Conservation (phyloP, 1,284 basidiomycete species). For the Vanrija sp. region DNA sequence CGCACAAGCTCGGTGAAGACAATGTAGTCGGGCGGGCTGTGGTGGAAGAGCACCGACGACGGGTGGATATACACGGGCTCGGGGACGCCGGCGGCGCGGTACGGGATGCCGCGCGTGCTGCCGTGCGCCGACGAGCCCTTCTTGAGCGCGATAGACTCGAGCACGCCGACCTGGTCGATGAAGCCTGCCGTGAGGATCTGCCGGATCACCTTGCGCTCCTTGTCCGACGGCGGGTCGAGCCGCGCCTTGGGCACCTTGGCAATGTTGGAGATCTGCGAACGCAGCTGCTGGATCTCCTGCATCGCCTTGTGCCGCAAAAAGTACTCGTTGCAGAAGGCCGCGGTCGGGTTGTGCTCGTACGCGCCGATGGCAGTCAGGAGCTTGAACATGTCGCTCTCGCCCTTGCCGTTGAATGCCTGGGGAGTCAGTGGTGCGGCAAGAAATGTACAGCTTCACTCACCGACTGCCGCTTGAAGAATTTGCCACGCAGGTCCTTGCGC, state of each 20-base stretch:
- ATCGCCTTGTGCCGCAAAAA: constrained; percentile 95
- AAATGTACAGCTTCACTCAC: constrained; percentile 51
- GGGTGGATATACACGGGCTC: constrained; percentile 94
- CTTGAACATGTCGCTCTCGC: constrained; percentile 84
- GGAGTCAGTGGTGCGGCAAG: constrained; percentile 8
- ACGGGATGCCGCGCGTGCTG: constrained; percentile 75
- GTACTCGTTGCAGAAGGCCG: constrained; percentile 78
- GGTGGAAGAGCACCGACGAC: constrained; percentile 69
- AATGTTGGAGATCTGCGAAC: constrained; percentile 80
- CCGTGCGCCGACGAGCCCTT: constrained; percentile 58
- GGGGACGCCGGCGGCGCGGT: constrained; percentile 72
- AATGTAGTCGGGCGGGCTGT: constrained; percentile 78
- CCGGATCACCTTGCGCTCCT: constrained; percentile 83
- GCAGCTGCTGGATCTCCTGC: constrained; percentile 98
- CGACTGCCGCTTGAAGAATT: constrained; percentile 74
- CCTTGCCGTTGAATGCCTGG: constrained; percentile 56
- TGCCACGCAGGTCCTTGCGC: constrained; percentile 61
- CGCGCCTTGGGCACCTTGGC: constrained; percentile 65
- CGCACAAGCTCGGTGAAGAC: constrained; percentile 78
- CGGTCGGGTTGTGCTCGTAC: constrained; percentile 82
- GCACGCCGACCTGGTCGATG: constrained; percentile 91
- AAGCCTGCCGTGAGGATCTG: constrained; percentile 87
- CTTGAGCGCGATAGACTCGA: constrained; percentile 74
- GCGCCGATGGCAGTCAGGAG: constrained; percentile 89
- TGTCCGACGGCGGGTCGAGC: constrained; percentile 45